These are phyloP conservation scores for Argentina anserina DNA, from an alignment of 306 rosid genomes.

Conservation along the genomic window DNA sequence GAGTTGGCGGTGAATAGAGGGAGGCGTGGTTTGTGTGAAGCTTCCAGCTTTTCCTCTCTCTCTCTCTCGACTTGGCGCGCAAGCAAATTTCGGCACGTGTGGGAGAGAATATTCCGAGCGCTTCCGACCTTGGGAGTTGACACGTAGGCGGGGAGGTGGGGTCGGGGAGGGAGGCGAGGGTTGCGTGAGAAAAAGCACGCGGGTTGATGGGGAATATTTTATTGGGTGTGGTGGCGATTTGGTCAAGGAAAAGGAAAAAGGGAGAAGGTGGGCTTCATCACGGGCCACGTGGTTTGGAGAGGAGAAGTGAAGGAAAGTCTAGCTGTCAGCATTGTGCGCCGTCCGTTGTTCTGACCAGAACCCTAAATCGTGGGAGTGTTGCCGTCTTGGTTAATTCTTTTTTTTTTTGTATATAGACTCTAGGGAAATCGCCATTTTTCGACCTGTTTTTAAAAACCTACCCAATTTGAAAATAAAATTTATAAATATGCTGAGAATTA, in stretches of 20 bases:
- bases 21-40: constrained; percentile 9
- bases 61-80: constrained; percentile 43
- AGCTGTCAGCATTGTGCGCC: not conserved
- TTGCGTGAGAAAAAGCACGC: not conserved
- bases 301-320: not conserved
- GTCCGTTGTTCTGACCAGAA: not conserved
- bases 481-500: too few species aligned
- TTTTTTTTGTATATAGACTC: too few species aligned
- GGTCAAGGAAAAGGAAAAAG: not conserved
- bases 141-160: constrained; percentile 1
- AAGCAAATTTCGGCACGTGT: constrained; percentile 42
- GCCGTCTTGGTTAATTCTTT: not conserved
- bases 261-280: not conserved
- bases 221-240: not conserved
- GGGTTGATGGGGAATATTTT: not conserved
- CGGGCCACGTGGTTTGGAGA: not conserved
- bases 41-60: constrained; percentile 12
- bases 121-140: not conserved
- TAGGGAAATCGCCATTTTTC: too few species aligned
- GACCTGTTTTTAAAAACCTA: too few species aligned
- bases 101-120: not conserved
- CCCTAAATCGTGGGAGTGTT: not conserved
- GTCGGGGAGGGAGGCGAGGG: not conserved
- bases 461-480: not conserved
- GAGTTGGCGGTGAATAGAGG: constrained; percentile 6